Conservation (phyloP, 768 basidiomycete species). For the Lactarius vividus region DNA sequence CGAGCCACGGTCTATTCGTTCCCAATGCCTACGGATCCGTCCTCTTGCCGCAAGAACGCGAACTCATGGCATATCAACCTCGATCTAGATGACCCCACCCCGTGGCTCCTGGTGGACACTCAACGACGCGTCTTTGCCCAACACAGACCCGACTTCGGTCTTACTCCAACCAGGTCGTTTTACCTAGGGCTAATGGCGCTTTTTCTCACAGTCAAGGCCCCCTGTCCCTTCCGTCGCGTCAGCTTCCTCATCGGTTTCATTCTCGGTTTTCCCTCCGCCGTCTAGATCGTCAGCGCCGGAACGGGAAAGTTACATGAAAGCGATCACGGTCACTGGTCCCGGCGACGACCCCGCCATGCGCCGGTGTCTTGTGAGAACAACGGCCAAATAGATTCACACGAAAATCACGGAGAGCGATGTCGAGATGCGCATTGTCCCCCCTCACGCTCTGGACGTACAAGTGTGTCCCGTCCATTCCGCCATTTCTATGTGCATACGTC, state of each 20-base stretch:
- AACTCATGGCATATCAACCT: constrained; percentile 19
- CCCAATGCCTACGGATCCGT: not conserved
- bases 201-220: not conserved
- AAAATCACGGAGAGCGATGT: not conserved
- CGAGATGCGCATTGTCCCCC: not conserved
- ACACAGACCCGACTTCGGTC: not conserved
- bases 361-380: not conserved
- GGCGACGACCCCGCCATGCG: not conserved
- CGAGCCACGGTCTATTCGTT: not conserved
- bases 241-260: not conserved
- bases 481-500: not conserved
- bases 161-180: not conserved
- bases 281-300: not conserved
- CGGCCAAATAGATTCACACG: not conserved
- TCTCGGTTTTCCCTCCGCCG: constrained; percentile 10
- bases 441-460: not conserved
- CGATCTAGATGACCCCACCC: constrained; percentile 6
- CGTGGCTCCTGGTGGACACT: not conserved
- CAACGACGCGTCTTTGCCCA: constrained; percentile 1
- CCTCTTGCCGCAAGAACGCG: constrained; percentile 19
- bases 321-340: not conserved
- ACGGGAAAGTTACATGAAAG: no score
- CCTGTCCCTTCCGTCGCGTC: not conserved
- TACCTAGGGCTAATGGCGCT: not conserved
- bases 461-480: not conserved